Percentiles rank a stretch among this genome's conserved stretches.
Conservation (phyloP, 345 rosid species). For the Chamaenerion angustifolium region DNA sequence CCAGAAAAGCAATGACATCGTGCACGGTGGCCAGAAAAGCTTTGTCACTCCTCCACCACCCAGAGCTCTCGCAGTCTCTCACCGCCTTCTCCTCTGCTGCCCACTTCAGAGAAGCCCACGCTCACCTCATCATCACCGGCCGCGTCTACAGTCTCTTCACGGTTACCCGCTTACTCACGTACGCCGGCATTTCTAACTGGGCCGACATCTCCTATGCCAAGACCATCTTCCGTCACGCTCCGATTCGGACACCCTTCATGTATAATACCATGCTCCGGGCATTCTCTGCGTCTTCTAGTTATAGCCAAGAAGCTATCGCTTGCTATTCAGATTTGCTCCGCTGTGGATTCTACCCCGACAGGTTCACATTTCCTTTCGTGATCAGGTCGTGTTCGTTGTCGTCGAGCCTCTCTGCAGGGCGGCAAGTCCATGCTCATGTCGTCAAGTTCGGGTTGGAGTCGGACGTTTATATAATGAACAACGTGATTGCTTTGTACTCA, state of each 20-base stretch:
- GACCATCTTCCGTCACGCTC: conserved; percentile 8
- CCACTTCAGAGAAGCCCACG: conserved; percentile 12
- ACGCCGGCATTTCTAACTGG: conserved; percentile 7
- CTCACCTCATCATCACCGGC: conserved; percentile 10
- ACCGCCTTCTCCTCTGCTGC: conserved; percentile 5
- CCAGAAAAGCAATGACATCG: not conserved
- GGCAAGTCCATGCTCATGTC: conserved; percentile 8
- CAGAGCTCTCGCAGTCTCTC: conserved; percentile 9
- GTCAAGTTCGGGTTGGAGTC: conserved; percentile 8
- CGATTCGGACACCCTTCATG: conserved; percentile 6
- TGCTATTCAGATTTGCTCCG: conserved; percentile 5
- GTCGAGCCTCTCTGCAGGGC: not conserved
- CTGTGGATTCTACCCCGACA: conserved; percentile 8
- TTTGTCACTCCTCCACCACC: conserved; percentile 8
- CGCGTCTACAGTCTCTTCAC: conserved; percentile 7
- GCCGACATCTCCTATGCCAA: conserved; percentile 7
- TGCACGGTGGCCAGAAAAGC: not conserved
- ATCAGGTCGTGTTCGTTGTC: conserved; percentile 6
- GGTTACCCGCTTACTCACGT: conserved; percentile 9
- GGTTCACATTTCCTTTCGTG: conserved; percentile 12
- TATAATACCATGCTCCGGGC: conserved; percentile 12
- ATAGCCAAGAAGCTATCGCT: not conserved
- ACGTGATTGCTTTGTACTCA: conserved; percentile 7
- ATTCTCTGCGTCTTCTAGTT: conserved; percentile 2
- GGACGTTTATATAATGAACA: conserved; percentile 6